Base-by-base conservation (phyloP, 805 yeast genomes). In the Cyberlindnera suaveolens region DNA sequence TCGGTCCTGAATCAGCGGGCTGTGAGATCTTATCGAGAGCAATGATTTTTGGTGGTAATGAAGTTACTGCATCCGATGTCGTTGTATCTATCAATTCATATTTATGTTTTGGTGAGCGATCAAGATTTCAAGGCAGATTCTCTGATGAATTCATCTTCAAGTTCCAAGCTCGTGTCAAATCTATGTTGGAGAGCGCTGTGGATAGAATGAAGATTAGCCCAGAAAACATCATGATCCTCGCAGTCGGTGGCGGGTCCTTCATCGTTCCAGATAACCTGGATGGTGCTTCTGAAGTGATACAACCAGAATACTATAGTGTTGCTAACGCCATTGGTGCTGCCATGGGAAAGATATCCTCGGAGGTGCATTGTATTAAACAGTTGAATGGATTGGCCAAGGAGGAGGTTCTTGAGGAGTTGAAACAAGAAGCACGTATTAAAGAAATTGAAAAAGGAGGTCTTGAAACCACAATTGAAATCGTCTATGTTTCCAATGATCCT, bases 311-410 rank as follows among this genome's bases (percentile, higher is more conserved):
- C 46, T 64, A 54, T 52, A 62, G 64, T 34, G 73, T 70, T 41
- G 76, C 76, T 6, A 73, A 73, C 56, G 78, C 77, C 3, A 70
- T 73, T 41, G 77, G 76, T 36, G 75, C 77, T 23, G 75, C 75
- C 5, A 53, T 71, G 56, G 74, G 72, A 18, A 71, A 71, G 46
- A 57, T 72, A 5, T 66, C 74, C 8, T 46, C 51, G 4, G 49
- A 48, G 31, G 17, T 43, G 11, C 40, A 36, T 20, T 29, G 37
- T 15, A 48, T 50, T 16, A 43, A 33, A 26, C 45, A 49, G 27
- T 14, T 45, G 6, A 6, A 10, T 10, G 33, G 26, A 8, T 4
- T 16, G 11, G 40, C 47, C 5, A 54, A 54, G 38, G 56, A 50
- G 11, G 47, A 34, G 3, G 44, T 51, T 10, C 18, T 52, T 15